phyloP scores from a whole-genome alignment of 768 basidiomycete species.

The Lentinula boryana region DNA sequence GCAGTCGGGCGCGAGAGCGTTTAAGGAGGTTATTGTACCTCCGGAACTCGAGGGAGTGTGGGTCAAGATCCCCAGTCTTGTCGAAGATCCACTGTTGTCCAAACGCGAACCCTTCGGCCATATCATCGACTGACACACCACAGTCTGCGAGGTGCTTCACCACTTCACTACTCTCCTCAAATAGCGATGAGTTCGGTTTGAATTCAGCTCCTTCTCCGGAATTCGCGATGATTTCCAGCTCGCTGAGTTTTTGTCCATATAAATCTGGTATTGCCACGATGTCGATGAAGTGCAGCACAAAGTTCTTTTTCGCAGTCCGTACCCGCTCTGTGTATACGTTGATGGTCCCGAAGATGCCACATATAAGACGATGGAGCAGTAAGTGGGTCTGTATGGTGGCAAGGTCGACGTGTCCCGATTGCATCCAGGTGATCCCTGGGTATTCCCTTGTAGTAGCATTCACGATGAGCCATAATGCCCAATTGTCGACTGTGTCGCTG shows the following conservation, averaged over 20 bases:
- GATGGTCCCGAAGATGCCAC: neutral
- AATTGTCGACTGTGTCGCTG: neutral
- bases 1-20: neutral
- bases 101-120: neutral
- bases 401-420: neutral
- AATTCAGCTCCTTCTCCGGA: neutral
- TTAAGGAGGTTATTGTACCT: neutral
- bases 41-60: neutral
- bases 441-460: neutral
- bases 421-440: neutral
- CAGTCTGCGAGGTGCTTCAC: neutral
- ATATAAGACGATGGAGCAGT: neutral
- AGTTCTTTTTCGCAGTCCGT: neutral
- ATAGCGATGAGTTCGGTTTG: neutral
- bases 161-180: neutral
- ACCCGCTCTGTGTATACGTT: neutral
- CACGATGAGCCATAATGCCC: neutral
- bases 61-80: neutral
- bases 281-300: neutral
- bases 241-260: neutral
- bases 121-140: neutral
- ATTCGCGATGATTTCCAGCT: neutral
- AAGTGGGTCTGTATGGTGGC: neutral
- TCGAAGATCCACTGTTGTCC: neutral
- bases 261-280: neutral